These are phyloP conservation scores for Mycena albidolilacea DNA, from an alignment of 768 basidiomycete species.

Conservation along the genomic window DNA sequence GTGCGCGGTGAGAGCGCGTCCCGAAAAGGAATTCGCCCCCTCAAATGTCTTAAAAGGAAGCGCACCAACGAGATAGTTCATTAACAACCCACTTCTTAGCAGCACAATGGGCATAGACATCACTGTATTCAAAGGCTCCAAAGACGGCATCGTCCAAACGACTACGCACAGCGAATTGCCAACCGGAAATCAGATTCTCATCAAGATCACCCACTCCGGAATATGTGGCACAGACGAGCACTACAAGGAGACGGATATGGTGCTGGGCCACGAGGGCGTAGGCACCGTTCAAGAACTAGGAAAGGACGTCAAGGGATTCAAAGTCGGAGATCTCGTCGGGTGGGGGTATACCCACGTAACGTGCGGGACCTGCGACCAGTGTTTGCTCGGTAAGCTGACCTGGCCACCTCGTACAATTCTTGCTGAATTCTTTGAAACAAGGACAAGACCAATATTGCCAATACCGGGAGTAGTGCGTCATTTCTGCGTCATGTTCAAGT, in stretches of 20 bases:
- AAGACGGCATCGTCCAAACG: conserved; percentile 22
- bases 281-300: conserved; percentile 53
- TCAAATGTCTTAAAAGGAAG: conserved; percentile 1
- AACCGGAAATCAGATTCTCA: conserved; percentile 27
- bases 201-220: conserved; percentile 44
- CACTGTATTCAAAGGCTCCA: conserved; percentile 31
- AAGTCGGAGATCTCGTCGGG: conserved; percentile 53
- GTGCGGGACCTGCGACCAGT: conserved; percentile 51
- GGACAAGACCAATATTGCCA: conserved; percentile 16
- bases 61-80: neutral
- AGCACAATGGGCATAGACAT: conserved; percentile 28
- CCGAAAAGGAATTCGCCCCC: no score
- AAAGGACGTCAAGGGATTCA: conserved; percentile 2
- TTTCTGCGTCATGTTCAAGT: neutral
- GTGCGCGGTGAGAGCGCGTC: no score
- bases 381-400: conserved; percentile 43
- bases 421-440: neutral
- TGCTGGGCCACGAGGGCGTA: conserved; percentile 56
- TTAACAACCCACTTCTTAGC: neutral
- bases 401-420: no score
- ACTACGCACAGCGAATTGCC: conserved; percentile 11
- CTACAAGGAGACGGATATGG: conserved; percentile 49
- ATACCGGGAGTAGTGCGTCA: neutral
- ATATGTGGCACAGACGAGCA: conserved; percentile 58
- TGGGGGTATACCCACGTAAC: conserved; percentile 40